Evolutionary conservation across 257 asterid species (phyloP).

Genomic region (Petunia secreta): DNA sequence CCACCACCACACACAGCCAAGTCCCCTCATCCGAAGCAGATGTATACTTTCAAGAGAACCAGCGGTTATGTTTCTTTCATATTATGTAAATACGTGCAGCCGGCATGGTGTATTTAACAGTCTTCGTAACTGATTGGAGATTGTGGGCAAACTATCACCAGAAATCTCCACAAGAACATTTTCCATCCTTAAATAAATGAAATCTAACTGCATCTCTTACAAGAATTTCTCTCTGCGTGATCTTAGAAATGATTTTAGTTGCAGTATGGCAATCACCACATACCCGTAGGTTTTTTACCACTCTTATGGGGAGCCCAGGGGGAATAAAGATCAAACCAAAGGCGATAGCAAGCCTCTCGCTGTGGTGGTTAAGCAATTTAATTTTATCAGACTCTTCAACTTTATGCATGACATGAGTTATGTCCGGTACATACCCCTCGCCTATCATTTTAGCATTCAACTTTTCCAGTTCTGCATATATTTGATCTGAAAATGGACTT

Average conservation of each 20-base stretch:
- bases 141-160: constrained; percentile 35
- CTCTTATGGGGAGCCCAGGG: constrained; percentile 42
- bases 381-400: constrained; percentile 45
- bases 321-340: constrained; percentile 50
- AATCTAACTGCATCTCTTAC: constrained; percentile 50
- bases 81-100: neutral
- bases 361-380: constrained; percentile 46
- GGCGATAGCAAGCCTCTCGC: constrained; percentile 57
- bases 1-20: neutral
- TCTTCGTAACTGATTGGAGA: neutral
- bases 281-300: constrained; percentile 51
- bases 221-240: constrained; percentile 51
- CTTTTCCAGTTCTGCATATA: constrained; percentile 51
- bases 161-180: constrained; percentile 56
- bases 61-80: neutral
- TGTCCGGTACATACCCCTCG: constrained; percentile 53
- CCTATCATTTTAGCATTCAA: constrained; percentile 46
- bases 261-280: constrained; percentile 53
- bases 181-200: constrained; percentile 51
- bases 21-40: neutral
- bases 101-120: neutral
- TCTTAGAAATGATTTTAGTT: constrained; percentile 51
- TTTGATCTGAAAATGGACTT: constrained; percentile 48
- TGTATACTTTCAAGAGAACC: neutral
- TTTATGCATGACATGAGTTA: constrained; percentile 46